A percentile compares a stretch with the other conserved stretches of the same genome.
Evolutionary conservation across 371 early-diverging fungal genomes (phyloP).

Genomic region (Syncephalastrum racemosum): DNA sequence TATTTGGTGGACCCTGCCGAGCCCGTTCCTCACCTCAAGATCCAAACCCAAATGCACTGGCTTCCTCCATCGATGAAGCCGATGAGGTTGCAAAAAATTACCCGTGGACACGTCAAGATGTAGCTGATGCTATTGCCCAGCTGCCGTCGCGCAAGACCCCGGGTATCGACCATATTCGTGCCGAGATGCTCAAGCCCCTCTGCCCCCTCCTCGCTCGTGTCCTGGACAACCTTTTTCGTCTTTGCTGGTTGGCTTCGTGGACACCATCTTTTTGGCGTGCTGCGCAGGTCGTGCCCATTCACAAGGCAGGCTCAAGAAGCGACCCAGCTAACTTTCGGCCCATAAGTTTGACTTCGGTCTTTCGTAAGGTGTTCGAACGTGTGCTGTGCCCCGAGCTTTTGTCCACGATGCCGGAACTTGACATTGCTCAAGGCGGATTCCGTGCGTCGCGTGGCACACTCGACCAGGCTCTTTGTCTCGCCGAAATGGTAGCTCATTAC

Average conservation of each 20-base stretch:
- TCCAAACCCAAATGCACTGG: not conserved
- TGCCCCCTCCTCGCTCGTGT: conserved; percentile 5
- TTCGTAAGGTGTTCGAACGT: conserved; percentile 18
- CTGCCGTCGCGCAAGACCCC: conserved; percentile 17
- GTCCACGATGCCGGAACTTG: conserved; percentile 4
- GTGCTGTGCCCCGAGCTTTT: conserved; percentile 5
- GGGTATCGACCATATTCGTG: conserved; percentile 24
- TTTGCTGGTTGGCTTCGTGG: conserved; percentile 12
- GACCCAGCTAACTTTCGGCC: conserved; percentile 23
- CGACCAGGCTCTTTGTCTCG: conserved; percentile 7
- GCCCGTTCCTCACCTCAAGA: too few relatives aligned
- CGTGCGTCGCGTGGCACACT: conserved; percentile 8
- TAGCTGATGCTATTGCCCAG: not conserved
- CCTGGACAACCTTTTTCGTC: conserved; percentile 8
- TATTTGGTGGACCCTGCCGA: conserved; percentile 9
- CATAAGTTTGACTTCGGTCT: conserved; percentile 18
- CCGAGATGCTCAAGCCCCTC: conserved; percentile 27
- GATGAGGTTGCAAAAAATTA: not conserved
- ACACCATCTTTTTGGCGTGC: conserved; percentile 9
- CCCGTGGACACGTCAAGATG: not conserved
- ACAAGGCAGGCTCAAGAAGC: conserved; percentile 10
- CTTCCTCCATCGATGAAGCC: not conserved
- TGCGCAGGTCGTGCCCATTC: conserved; percentile 15
- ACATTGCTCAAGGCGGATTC: conserved; percentile 37
- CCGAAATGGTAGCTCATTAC: conserved; percentile 13